Percentiles rank a stretch among this genome's conserved stretches.
Conservation (phyloP, 1,139 yeast species). For the Saccharomyces hybrid region DNA sequence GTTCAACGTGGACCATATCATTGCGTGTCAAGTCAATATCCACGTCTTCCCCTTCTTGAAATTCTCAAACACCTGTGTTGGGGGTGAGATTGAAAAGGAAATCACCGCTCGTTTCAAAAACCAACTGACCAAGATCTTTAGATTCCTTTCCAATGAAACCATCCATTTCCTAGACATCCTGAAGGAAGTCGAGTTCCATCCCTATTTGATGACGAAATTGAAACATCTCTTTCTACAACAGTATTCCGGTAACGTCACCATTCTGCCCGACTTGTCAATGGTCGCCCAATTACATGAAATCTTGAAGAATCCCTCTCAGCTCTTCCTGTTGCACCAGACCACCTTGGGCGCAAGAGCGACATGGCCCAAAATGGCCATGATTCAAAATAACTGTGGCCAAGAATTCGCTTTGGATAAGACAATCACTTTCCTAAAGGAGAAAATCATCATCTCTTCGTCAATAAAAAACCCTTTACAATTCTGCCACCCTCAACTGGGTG, state of each 20-base stretch:
- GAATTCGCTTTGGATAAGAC: conserved; percentile 84
- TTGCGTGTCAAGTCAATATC: conserved; percentile 95
- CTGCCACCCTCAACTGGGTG: neutral
- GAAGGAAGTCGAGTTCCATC: conserved; percentile 68
- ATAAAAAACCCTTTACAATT: conserved; percentile 28
- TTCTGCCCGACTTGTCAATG: conserved; percentile 63
- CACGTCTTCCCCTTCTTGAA: conserved; percentile 86
- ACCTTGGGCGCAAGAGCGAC: conserved; percentile 84
- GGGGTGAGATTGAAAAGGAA: conserved; percentile 63
- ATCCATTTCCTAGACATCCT: conserved; percentile 69
- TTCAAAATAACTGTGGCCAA: conserved; percentile 80
- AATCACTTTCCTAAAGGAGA: conserved; percentile 57
- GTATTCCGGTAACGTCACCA: conserved; percentile 90
- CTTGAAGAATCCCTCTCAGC: conserved; percentile 73
- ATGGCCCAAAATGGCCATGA: conserved; percentile 84
- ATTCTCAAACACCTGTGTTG: conserved; percentile 56
- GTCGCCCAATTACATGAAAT: conserved; percentile 54
- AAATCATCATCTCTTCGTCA: conserved; percentile 42
- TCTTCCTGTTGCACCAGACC: conserved; percentile 61
- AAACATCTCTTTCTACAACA: conserved; percentile 75
- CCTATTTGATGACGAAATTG: conserved; percentile 62
- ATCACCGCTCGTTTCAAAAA: conserved; percentile 47
- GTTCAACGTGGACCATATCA: conserved; percentile 94
- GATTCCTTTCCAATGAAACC: conserved; percentile 58
- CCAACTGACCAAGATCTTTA: conserved; percentile 50